Conservation (phyloP, 1,139 yeast genomes). For the Candida pseudoviswanathii region DNA sequence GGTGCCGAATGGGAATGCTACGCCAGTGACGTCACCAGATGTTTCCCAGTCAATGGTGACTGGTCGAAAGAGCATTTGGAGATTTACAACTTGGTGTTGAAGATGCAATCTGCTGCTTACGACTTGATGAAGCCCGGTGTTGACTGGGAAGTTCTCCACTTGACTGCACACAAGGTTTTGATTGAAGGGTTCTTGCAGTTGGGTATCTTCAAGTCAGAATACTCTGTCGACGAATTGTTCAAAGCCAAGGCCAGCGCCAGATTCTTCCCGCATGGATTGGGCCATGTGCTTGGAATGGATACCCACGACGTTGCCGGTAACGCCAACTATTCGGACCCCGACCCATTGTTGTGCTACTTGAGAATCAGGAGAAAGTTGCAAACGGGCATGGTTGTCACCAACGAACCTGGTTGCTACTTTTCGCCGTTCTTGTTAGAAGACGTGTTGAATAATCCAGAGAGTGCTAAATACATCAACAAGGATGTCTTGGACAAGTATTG, state of each 20-base stretch:
- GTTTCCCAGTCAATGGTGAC: slow-evolving; percentile 88
- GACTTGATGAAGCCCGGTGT: slow-evolving; percentile 76
- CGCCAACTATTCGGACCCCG: slow-evolving; percentile 81
- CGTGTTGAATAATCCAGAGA: slow-evolving; percentile 57
- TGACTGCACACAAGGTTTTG: slow-evolving; percentile 74
- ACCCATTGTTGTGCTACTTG: slow-evolving; percentile 72
- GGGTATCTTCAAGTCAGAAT: slow-evolving; percentile 73
- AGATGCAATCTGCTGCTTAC: slow-evolving; percentile 81
- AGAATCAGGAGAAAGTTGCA: slow-evolving; percentile 76
- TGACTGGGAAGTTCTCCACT: slow-evolving; percentile 82
- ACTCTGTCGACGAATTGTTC: slow-evolving; percentile 64
- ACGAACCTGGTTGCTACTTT: slow-evolving; percentile 95
- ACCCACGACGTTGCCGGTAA: slow-evolving; percentile 94
- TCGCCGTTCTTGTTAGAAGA: slow-evolving; percentile 78
- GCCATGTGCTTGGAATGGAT: slow-evolving; percentile 92
- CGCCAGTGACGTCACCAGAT: slow-evolving; percentile 92
- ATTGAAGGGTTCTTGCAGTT: slow-evolving; percentile 69
- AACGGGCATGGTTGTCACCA: slow-evolving; percentile 84
- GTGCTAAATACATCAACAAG: slow-evolving; percentile 61
- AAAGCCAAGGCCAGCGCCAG: slow-evolving; percentile 70
- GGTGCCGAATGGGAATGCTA: slow-evolving; percentile 97
- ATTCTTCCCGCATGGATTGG: slow-evolving; percentile 94
- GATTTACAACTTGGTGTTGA: slow-evolving; percentile 77
- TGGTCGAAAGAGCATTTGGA: slow-evolving; percentile 87
- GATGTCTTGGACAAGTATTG: slow-evolving; percentile 74